Evolutionary conservation across 805 yeast genomes (phyloP).

Genomic region (Wickerhamiella occidentalis): DNA sequence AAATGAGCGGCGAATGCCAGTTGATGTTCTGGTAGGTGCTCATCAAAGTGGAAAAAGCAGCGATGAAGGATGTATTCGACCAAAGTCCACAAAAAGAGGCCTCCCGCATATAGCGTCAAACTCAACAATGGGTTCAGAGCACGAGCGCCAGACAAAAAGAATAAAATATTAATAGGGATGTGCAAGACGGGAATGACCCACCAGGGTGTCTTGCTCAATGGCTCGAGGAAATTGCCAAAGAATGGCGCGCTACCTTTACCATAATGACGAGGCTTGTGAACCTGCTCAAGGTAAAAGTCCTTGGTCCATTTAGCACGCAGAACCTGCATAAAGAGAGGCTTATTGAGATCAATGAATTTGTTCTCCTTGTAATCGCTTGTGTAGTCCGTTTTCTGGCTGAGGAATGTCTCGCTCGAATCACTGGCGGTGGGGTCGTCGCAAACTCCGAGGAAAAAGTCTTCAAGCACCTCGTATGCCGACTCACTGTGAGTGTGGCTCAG

Average conservation of each 20-base stretch:
- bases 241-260: conserved; percentile 94
- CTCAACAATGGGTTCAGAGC: conserved; percentile 36
- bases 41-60: conserved; percentile 84
- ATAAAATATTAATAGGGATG: conserved; percentile 66
- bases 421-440: conserved; percentile 57
- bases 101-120: conserved; percentile 52
- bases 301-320: conserved; percentile 62
- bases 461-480: conserved; percentile 73
- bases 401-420: conserved; percentile 33
- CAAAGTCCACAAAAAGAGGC: conserved; percentile 88
- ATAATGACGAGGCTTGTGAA: conserved; percentile 95
- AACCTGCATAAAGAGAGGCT: conserved; percentile 74
- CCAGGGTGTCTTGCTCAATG: conserved; percentile 86
- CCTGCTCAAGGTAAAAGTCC: conserved; percentile 88
- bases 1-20: conserved; percentile 72
- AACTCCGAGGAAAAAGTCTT: conserved; percentile 63
- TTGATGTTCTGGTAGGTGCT: conserved; percentile 69
- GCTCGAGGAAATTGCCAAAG: conserved; percentile 91
- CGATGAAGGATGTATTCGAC: conserved; percentile 83
- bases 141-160: conserved; percentile 48
- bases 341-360: conserved; percentile 72
- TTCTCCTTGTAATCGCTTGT: conserved; percentile 59
- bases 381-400: conserved; percentile 70
- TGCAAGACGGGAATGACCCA: conserved; percentile 79
- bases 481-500: conserved; percentile 70